Percentiles rank a stretch among this genome's conserved stretches.
Conservation (phyloP, 139 green algal species). For the Picochlorum sp. region DNA sequence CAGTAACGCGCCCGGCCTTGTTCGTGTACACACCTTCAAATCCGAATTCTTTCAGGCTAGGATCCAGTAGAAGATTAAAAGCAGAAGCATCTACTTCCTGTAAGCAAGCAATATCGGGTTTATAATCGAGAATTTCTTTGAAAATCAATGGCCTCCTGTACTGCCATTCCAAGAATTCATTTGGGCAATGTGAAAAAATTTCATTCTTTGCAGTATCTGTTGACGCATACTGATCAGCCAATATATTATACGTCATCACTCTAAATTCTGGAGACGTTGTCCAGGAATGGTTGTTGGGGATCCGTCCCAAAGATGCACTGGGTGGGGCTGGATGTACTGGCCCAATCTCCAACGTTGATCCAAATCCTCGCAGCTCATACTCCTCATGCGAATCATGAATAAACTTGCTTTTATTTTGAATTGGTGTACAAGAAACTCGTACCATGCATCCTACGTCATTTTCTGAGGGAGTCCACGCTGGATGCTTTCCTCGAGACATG, state of each 20-base stretch:
- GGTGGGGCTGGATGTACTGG: background rate
- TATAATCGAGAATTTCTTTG: slow-evolving; percentile 64
- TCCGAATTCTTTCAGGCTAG: slow-evolving; percentile 25
- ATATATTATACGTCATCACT: slow-evolving; percentile 86
- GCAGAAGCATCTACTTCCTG: slow-evolving; percentile 81
- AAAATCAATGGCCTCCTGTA: slow-evolving; percentile 73
- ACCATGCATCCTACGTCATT: slow-evolving; percentile 51
- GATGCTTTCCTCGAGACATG: background rate
- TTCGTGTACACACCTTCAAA: slow-evolving; percentile 66
- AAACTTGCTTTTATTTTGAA: background rate
- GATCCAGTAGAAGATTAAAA: slow-evolving; percentile 34
- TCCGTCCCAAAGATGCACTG: background rate
- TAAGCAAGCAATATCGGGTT: slow-evolving; percentile 55
- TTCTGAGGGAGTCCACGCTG: slow-evolving; percentile 44
- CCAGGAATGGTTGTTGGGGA: slow-evolving; percentile 6
- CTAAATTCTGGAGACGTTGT: slow-evolving; percentile 37
- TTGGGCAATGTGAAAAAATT: slow-evolving; percentile 62
- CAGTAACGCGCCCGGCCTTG: slow-evolving; percentile 60
- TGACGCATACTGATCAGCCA: slow-evolving; percentile 83
- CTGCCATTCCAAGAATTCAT: slow-evolving; percentile 51
- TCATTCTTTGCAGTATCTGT: slow-evolving; percentile 54
- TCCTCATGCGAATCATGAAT: background rate
- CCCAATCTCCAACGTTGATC: background rate
- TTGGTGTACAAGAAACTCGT: slow-evolving; percentile 53
- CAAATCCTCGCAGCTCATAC: background rate